phyloP scores from a whole-genome alignment of 345 rosid genomes.

The Aquilaria malaccensis region DNA sequence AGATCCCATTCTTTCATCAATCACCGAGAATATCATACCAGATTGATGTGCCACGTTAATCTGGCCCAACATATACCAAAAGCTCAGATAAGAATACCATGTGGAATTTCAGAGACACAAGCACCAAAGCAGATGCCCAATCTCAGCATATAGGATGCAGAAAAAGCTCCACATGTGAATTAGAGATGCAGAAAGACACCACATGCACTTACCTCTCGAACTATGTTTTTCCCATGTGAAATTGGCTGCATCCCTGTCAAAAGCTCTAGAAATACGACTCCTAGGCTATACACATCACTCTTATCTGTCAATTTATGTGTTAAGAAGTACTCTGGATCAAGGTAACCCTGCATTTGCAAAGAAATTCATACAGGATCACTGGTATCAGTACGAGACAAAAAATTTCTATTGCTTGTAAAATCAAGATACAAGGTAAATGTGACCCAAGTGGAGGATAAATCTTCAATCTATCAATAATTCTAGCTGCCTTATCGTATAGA shows the following conservation, averaged over 20 bases:
- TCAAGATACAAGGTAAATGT: no score
- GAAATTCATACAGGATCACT: no score
- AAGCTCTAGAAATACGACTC: constrained; percentile 88
- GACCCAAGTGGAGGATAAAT: no score
- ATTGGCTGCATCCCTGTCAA: constrained; percentile 94
- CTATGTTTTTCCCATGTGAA: constrained; percentile 91
- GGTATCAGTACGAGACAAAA: no score
- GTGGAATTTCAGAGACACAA: no score
- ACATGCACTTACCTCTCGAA: constrained; percentile 58
- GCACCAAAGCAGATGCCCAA: no score
- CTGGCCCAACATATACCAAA: constrained; percentile 24
- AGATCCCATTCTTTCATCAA: constrained; percentile 91
- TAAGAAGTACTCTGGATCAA: constrained; percentile 91
- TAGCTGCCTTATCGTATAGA: no score
- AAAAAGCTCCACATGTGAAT: neutral
- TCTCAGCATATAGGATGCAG: no score
- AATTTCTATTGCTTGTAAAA: no score
- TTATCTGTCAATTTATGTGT: constrained; percentile 93
- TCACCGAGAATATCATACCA: constrained; percentile 62
- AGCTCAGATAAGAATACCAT: neutral
- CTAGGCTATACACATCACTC: constrained; percentile 95
- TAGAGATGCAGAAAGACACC: constrained; percentile 1
- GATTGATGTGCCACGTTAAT: constrained; percentile 62
- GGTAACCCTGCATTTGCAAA: constrained; percentile 65
- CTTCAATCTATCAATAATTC: no score